Evolutionary conservation across 2,329 filamentous ascomycete genomes (phyloP).

Genomic region (Fusarium pilosicola): DNA sequence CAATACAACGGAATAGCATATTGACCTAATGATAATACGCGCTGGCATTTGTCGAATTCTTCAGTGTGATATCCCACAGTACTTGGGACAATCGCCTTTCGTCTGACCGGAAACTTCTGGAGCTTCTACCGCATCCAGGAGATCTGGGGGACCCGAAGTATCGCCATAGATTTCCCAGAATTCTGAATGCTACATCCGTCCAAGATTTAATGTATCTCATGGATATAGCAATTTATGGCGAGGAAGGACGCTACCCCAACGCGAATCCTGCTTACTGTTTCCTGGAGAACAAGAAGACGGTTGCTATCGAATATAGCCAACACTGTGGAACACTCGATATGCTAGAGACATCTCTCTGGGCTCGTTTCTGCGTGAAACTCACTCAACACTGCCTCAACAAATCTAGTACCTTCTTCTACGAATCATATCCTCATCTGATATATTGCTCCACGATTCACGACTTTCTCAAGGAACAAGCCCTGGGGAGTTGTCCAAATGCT

Average conservation of each 20-base stretch:
- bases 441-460: not conserved
- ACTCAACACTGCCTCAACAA: not conserved
- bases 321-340: conserved; percentile 31
- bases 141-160: conserved; percentile 7
- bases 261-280: conserved; percentile 26
- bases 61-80: not conserved
- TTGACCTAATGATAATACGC: not conserved
- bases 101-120: conserved; percentile 8
- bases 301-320: conserved; percentile 25
- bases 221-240: not conserved
- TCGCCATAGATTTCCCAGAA: not conserved
- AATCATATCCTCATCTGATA: not conserved
- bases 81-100: conserved; percentile 32
- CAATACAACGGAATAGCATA: not conserved
- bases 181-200: not conserved
- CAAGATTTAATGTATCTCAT: conserved; percentile 13
- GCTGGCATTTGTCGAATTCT: not conserved
- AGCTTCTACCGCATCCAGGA: conserved; percentile 19
- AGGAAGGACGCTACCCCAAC: not conserved
- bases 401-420: not conserved
- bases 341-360: conserved; percentile 22
- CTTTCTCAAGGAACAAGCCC: not conserved
- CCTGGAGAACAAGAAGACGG: not conserved
- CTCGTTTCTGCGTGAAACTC: conserved; percentile 10
- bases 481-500: not conserved